These are phyloP conservation scores for Platanus orientalis DNA, from an alignment of 164 flowering plant species.

Conservation along the genomic window DNA sequence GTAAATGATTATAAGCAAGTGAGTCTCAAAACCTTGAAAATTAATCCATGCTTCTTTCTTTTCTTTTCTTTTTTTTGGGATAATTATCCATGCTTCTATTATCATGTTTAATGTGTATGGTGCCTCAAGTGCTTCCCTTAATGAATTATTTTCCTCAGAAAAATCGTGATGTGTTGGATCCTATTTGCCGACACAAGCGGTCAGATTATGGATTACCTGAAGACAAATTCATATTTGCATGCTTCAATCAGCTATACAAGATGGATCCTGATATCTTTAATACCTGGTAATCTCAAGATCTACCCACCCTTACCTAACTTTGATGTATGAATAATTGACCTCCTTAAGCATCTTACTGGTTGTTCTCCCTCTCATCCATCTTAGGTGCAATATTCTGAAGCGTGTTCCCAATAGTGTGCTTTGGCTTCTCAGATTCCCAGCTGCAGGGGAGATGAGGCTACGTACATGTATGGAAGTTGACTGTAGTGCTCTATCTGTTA, in stretches of 20 bases:
- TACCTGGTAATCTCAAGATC: constrained; percentile 57
- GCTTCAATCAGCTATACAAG: constrained; percentile 97
- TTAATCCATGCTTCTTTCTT: background rate
- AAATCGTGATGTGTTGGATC: constrained; percentile 85
- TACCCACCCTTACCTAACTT: too few relatives aligned
- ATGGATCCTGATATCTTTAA: constrained; percentile 93
- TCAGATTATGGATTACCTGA: constrained; percentile 94
- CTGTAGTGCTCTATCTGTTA: background rate
- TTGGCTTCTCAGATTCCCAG: constrained; percentile 98
- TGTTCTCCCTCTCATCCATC: constrained; percentile 1
- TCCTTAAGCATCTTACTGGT: background rate
- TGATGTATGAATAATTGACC: background rate
- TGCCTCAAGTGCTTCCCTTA: background rate
- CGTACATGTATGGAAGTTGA: constrained; percentile 65
- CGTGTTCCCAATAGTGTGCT: constrained; percentile 93
- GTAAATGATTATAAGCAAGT: constrained; percentile 98
- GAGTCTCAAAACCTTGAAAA: background rate
- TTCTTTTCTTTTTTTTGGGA: too few relatives aligned
- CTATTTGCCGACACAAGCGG: constrained; percentile 61
- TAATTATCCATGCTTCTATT: too few relatives aligned
- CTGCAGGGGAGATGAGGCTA: constrained; percentile 93
- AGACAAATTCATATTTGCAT: constrained; percentile 88
- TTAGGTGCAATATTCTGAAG: constrained; percentile 95
- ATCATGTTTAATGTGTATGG: background rate
- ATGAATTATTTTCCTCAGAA: constrained; percentile 39